Percentiles rank a stretch among this genome's conserved stretches.
Evolutionary conservation across 2,329 filamentous ascomycete genomes (phyloP).

Genomic region (Colletotrichum shisoi): DNA sequence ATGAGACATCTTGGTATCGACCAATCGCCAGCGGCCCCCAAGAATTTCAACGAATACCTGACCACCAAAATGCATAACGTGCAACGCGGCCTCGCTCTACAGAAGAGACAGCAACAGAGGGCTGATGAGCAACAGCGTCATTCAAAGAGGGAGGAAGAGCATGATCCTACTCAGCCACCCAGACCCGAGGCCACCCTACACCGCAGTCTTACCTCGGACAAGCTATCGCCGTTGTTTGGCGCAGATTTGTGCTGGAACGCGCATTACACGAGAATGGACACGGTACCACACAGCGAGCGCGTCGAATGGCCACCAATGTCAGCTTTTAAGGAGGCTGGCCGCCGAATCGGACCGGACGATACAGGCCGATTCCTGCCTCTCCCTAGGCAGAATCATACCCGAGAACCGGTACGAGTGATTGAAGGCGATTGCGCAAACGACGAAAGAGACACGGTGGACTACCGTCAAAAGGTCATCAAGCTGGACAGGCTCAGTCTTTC

Average conservation of each 20-base stretch:
- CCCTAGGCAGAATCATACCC: slow-evolving; percentile 43
- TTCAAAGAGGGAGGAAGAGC: not conserved
- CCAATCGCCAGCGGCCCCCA: slow-evolving; percentile 51
- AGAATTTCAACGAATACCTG: slow-evolving; percentile 47
- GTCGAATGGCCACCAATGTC: slow-evolving; percentile 49
- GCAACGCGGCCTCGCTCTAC: slow-evolving; percentile 4
- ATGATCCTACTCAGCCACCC: not conserved
- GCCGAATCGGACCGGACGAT: slow-evolving; percentile 42
- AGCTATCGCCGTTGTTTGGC: slow-evolving; percentile 48
- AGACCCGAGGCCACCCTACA: not conserved
- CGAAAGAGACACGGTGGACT: not conserved
- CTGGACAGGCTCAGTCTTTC: not conserved
- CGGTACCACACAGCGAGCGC: slow-evolving; percentile 20
- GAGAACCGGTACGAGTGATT: not conserved
- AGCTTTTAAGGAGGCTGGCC: slow-evolving; percentile 50
- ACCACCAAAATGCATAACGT: slow-evolving; percentile 30
- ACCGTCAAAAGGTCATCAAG: not conserved
- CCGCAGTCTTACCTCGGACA: slow-evolving; percentile 43
- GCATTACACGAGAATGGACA: slow-evolving; percentile 32
- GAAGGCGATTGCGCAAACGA: slow-evolving; percentile 13
- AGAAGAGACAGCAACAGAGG: slow-evolving; percentile 40
- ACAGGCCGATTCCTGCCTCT: slow-evolving; percentile 44
- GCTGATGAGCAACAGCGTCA: slow-evolving; percentile 12
- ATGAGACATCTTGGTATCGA: slow-evolving; percentile 49
- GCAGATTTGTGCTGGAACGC: slow-evolving; percentile 48